Base-by-base conservation (phyloP, 345 rosid genomes). In the Eucalyptus lansdowneana region DNA sequence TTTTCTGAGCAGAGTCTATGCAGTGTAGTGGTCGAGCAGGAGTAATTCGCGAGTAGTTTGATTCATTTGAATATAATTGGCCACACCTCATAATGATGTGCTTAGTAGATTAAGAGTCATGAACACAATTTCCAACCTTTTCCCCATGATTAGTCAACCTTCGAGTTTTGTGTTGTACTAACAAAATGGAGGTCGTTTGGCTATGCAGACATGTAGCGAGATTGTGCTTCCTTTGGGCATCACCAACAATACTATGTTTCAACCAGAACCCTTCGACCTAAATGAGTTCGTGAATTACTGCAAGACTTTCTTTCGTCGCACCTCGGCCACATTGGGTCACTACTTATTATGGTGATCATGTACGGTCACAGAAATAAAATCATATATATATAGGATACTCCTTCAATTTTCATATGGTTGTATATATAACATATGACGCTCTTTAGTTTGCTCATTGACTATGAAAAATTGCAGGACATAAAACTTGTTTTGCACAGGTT, bases 401-500 rank as follows among this genome's bases (percentile, higher is more conserved):
- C 67, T 60, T 24, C 3, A 11, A 58, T 58, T 58, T 56, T 56
- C 31, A 60, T 60, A 25, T 53, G 56, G 9, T 8, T 54, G 6
- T 62, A 65, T n/a, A n/a, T 65, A 65, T n/a, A 29, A n/a, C 40
- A 65, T 65, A 67, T 67, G 80, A 31, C 80, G 34, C 40, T 67
- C 40, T 15, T 67, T 8, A 31, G 17, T 67, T 31, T n/a, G 21
- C 15, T 31, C 80, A 15, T 31, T 67, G 54, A 51, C 54, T 51
- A 22, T 56, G 25, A 4, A 21, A 56, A 22, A 56, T 56, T 24
- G 62, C 94, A 94, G 96, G 94, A 94, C 34, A 29, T 94, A 47
- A 91, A 92, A 65, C 88, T 92, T 90, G 85, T 90, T 88, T 92
- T 94, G 13, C 90, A 89, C 42, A 89, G 93, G 25, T 94, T 94